Evolutionary conservation across 1,284 basidiomycete species (phyloP).

Genomic region (Wallemia ichthyophaga): DNA sequence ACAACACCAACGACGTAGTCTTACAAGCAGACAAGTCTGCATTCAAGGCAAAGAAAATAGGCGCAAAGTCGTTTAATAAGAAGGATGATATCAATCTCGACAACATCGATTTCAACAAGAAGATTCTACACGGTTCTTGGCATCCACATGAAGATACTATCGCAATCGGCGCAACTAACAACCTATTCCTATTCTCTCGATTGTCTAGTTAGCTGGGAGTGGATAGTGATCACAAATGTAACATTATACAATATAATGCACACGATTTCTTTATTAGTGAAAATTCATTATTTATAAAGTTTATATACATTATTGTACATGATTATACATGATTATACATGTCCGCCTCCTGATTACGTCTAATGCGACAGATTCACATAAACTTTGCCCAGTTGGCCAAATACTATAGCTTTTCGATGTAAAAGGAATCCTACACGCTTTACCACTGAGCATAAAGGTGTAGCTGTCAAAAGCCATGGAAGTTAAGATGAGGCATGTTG

Average conservation of each 20-base stretch:
- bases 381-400: neutral
- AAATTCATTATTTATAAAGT: too few relatives aligned
- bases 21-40: constrained; percentile 97
- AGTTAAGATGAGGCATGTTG: neutral
- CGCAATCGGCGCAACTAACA: constrained; percentile 25
- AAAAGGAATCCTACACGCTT: neutral
- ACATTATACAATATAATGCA: too few relatives aligned
- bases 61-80: constrained; percentile 19
- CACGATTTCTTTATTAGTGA: too few relatives aligned
- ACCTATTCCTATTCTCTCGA: neutral
- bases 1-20: constrained; percentile 45
- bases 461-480: neutral
- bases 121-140: constrained; percentile 91
- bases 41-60: constrained; percentile 97
- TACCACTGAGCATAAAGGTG: neutral
- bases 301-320: too few relatives aligned
- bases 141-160: constrained; percentile 94
- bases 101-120: constrained; percentile 93
- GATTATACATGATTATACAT: neutral
- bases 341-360: neutral
- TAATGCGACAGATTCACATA: neutral
- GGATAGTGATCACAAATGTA: too few relatives aligned
- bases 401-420: neutral
- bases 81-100: constrained; percentile 69
- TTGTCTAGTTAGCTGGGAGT: neutral